phyloP scores from a whole-genome alignment of 108 stramenopile genomes.

The Conticribra weissflogii region DNA sequence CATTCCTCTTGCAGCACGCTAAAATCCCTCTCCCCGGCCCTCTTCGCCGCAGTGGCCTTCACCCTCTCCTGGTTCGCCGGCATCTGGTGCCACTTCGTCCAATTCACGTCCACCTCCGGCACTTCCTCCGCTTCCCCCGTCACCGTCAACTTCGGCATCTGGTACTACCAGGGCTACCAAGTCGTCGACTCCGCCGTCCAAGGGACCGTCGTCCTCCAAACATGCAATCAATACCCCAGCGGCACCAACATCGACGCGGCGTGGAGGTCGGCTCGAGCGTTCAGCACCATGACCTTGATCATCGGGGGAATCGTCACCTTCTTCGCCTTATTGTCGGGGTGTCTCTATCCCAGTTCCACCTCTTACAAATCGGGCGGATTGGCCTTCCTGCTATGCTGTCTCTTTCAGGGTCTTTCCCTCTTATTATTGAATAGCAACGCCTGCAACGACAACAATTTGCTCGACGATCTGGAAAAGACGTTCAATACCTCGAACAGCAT shows the following conservation, averaged over 20 bases:
- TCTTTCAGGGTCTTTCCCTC: slow-evolving; percentile 52
- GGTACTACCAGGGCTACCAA: slow-evolving; percentile 37
- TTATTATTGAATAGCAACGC: slow-evolving; percentile 51
- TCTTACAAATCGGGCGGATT: slow-evolving; percentile 15
- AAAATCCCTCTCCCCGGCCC: neutral
- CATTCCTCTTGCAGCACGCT: too few species aligned
- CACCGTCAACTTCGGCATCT: slow-evolving; percentile 39
- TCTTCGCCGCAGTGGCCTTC: neutral
- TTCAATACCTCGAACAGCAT: neutral
- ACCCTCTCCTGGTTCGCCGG: neutral
- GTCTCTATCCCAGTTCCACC: slow-evolving; percentile 7
- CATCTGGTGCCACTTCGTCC: neutral
- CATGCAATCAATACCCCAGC: slow-evolving; percentile 30
- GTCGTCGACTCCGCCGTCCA: slow-evolving; percentile 13
- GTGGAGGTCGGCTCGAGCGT: slow-evolving; percentile 47
- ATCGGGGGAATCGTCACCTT: slow-evolving; percentile 39
- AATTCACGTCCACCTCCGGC: neutral
- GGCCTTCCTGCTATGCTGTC: slow-evolving; percentile 28
- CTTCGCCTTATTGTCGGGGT: slow-evolving; percentile 37
- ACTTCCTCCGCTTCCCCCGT: slow-evolving; percentile 15
- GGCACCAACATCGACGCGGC: slow-evolving; percentile 30
- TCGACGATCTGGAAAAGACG: neutral
- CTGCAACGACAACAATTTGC: slow-evolving; percentile 32
- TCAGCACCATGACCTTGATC: slow-evolving; percentile 42
- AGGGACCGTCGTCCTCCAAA: slow-evolving; percentile 23